Evolutionary conservation across 768 basidiomycete species (phyloP), one percentile per base, ranked within the genome.

Genomic region (Leucosporidium creatinivorum): DNA sequence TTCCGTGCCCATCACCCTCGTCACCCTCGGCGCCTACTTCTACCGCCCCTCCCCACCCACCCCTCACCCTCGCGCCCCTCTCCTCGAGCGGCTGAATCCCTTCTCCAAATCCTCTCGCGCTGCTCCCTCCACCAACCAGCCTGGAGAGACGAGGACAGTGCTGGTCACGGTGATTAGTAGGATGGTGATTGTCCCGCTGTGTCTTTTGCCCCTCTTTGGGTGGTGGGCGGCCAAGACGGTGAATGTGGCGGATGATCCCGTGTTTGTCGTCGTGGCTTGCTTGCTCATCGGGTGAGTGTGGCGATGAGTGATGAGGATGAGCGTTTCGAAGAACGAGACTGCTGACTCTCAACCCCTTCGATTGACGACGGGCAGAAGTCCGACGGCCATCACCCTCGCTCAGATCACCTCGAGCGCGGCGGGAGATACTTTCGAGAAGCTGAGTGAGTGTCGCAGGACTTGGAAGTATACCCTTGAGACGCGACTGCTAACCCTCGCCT

Each of bases 11-110:
- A 75, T 97, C 31, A 97, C 93, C 3, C 81, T 96, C 30, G 83
- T 97, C 64, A 91, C 96, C 9, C 86, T 97, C 52, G 93, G 93
- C 17, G 92, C 89, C 19, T 97, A 93, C 81, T 94, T 94, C 79
- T 88, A 79, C 66, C 60, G 75, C n/a, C 77, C 79, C 17, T 67
- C 60, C 44, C 30, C 58, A 9, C 21, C 58, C 58, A 25, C 58
- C 44, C 44, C 28, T 17, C 44, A 51, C 51, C 51, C 50, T 61
- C 58, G n/a, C 4, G 33, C 33, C 13, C 33, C 58, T 12, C 36
- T 58, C 36, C 39, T 58, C 58, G 10, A 19, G 18, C 33, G 44
- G 5, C 64, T 58, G 39, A 47, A 55, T 55, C 47, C 56, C 47
- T 31, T 58, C 33, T 30, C 19, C 18, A 30, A 56, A 10, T 31